These are phyloP conservation scores for carrot (Daucus carota) DNA, from an alignment of 129 eudicot species.

Conservation along the genomic window DNA sequence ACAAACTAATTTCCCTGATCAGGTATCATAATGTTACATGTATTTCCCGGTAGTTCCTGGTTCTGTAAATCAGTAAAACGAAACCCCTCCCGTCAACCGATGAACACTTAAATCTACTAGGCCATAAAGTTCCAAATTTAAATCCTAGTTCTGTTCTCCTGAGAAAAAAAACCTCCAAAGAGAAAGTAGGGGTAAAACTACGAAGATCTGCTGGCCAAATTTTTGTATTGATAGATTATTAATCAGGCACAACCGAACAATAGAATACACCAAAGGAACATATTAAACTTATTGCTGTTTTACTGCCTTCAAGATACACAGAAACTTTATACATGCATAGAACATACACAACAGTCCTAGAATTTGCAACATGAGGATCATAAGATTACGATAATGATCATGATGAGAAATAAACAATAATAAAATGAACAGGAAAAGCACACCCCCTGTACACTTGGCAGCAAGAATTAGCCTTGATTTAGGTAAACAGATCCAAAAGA, in stretches of 20 bases:
- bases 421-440: slow-evolving; percentile 15
- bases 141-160: background rate
- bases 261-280: background rate
- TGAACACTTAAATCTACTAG: background rate
- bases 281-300: slow-evolving; percentile 10
- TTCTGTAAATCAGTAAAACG: background rate
- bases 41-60: background rate
- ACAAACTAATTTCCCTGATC: background rate
- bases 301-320: slow-evolving; percentile 27
- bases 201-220: background rate
- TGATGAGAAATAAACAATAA: background rate
- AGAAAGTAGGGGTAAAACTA: background rate
- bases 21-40: background rate
- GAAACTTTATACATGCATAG: slow-evolving; percentile 12
- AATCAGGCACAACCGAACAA: background rate
- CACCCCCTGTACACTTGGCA: slow-evolving; percentile 15
- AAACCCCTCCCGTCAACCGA: background rate
- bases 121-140: background rate
- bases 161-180: no score
- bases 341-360: slow-evolving; percentile 8
- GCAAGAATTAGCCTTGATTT: slow-evolving; percentile 13
- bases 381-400: background rate
- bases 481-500: slow-evolving; percentile 13
- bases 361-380: slow-evolving; percentile 16
- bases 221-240: background rate